Evolutionary conservation across 345 rosid genomes (phyloP).

Genomic region (Noccaea bulbosa): DNA sequence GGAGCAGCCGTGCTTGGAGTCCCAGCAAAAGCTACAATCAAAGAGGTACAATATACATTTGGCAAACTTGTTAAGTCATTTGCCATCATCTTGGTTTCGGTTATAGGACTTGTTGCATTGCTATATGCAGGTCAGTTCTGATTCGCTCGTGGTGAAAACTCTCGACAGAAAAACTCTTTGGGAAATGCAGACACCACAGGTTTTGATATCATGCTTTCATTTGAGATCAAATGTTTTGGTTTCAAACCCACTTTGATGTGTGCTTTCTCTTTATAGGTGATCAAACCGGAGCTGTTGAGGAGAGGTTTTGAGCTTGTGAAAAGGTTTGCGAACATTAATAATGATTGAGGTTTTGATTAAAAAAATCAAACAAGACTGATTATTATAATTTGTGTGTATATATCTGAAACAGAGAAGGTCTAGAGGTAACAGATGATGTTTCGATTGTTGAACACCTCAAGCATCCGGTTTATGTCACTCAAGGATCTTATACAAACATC

Average conservation of each 20-base stretch:
- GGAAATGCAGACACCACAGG: constrained; percentile 99
- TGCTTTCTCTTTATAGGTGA: constrained; percentile 57
- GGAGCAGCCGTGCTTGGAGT: constrained; percentile 99
- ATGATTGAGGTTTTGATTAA: neutral
- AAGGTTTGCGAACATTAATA: constrained; percentile 52
- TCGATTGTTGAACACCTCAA: constrained; percentile 91
- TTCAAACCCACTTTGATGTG: neutral
- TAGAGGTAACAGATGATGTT: constrained; percentile 94
- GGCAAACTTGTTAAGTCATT: too few relatives aligned
- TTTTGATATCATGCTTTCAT: constrained; percentile 27
- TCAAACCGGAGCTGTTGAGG: constrained; percentile 74
- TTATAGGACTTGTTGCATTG: constrained; percentile 1
- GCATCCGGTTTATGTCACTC: constrained; percentile 83
- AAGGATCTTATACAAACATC: constrained; percentile 94
- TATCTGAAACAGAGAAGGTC: constrained; percentile 61
- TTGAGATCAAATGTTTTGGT: constrained; percentile 11
- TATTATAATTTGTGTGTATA: neutral
- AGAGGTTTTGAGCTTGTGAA: constrained; percentile 87
- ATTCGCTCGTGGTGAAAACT: constrained; percentile 83
- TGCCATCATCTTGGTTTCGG: neutral
- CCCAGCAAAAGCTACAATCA: constrained; percentile 94
- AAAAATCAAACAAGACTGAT: constrained; percentile 1
- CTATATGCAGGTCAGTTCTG: constrained; percentile 62
- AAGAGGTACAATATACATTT: constrained; percentile 65
- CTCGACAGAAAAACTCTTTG: constrained; percentile 89